Conservation (phyloP, 768 basidiomycete genomes). For the Omphalotus guepiniiformis region DNA sequence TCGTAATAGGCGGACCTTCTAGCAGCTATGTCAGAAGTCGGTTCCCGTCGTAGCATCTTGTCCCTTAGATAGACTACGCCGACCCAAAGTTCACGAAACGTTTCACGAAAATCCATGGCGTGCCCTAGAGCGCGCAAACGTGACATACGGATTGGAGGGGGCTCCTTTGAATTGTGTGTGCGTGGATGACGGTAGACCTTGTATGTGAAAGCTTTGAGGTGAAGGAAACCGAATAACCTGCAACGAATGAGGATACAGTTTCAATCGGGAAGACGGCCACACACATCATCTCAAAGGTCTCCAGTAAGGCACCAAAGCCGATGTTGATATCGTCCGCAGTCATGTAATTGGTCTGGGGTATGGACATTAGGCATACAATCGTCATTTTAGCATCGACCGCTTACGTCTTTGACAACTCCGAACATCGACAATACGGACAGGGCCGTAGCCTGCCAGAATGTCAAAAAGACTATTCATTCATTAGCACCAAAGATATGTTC, state of each 20-base stretch:
- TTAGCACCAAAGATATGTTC: not conserved
- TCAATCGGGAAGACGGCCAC: conserved; percentile 18
- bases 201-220: conserved; percentile 71
- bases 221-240: conserved; percentile 64
- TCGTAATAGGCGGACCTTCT: conserved; percentile 40
- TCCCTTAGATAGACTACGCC: conserved; percentile 57
- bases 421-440: conserved; percentile 54
- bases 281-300: conserved; percentile 76
- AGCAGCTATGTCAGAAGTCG: conserved; percentile 40
- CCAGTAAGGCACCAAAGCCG: conserved; percentile 61
- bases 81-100: conserved; percentile 54
- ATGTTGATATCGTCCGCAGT: conserved; percentile 71
- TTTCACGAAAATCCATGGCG: conserved; percentile 68
- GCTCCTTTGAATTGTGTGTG: conserved; percentile 23
- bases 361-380: not conserved
- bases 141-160: conserved; percentile 39
- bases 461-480: conserved; percentile 51
- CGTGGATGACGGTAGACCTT: conserved; percentile 46
- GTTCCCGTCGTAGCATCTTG: conserved; percentile 51
- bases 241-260: conserved; percentile 5
- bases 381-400: conserved; percentile 12
- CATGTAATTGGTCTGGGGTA: conserved; percentile 56
- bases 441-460: conserved; percentile 71
- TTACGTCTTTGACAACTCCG: conserved; percentile 60
- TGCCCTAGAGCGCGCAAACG: conserved; percentile 55